Conservation (phyloP, 192 early-diverging fungal genomes). For the Mortierella hygrophila region DNA sequence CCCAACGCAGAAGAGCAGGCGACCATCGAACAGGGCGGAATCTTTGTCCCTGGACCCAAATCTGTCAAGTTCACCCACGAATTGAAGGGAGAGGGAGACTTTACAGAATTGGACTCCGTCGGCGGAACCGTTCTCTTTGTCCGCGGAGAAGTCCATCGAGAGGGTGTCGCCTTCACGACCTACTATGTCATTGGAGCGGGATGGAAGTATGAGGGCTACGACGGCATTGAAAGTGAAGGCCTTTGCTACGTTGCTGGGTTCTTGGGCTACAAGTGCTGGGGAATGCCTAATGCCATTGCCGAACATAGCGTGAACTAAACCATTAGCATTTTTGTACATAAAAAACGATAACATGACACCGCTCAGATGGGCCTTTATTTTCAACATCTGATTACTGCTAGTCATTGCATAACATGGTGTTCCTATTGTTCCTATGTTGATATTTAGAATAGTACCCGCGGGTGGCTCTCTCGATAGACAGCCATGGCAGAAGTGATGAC, state of each 20-base stretch:
- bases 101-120: constrained; percentile 46
- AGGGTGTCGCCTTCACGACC: constrained; percentile 52
- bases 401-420: not conserved
- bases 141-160: constrained; percentile 39
- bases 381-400: not conserved
- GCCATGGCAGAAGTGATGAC: too few species aligned
- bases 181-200: constrained; percentile 41
- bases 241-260: constrained; percentile 54
- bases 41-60: not conserved
- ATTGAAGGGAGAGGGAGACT: constrained; percentile 1
- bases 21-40: constrained; percentile 7
- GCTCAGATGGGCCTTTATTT: not conserved
- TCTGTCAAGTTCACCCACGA: constrained; percentile 10
- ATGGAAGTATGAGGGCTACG: constrained; percentile 52
- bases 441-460: too few species aligned
- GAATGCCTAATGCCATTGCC: constrained; percentile 45
- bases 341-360: not conserved
- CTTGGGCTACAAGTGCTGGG: constrained; percentile 56
- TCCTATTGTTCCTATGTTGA: not conserved
- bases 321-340: not conserved
- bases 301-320: not conserved
- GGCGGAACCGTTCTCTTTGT: constrained; percentile 56
- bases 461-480: too few species aligned
- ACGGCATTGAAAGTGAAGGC: constrained; percentile 60
- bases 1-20: constrained; percentile 30